Conservation (phyloP, 2,329 filamentous ascomycete genomes). For the Teratosphaeria viscida region DNA sequence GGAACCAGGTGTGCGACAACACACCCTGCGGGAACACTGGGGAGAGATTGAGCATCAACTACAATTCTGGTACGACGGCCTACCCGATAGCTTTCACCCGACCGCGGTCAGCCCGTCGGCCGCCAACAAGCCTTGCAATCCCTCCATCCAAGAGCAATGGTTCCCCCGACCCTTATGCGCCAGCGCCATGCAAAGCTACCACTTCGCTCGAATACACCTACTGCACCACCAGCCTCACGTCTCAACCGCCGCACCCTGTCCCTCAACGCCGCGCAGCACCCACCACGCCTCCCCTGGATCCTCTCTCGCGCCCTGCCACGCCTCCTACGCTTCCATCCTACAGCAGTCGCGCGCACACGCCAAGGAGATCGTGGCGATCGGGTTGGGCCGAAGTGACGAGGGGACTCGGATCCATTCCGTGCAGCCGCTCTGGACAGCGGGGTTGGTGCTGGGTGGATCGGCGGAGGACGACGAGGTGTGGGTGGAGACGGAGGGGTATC, state of each 20-base stretch:
- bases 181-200: slow-evolving; percentile 55
- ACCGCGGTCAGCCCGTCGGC: slow-evolving; percentile 39
- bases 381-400: slow-evolving; percentile 45
- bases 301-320: slow-evolving; percentile 44
- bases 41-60: slow-evolving; percentile 46
- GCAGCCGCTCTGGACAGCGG: slow-evolving; percentile 52
- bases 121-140: slow-evolving; percentile 5
- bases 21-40: slow-evolving; percentile 44
- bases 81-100: slow-evolving; percentile 50
- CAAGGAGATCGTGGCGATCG: slow-evolving; percentile 52
- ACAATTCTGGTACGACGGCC: slow-evolving; percentile 47
- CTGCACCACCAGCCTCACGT: slow-evolving; percentile 51
- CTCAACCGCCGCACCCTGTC: slow-evolving; percentile 28
- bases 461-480: slow-evolving; percentile 11
- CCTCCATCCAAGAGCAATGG: slow-evolving; percentile 44
- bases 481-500: slow-evolving; percentile 33
- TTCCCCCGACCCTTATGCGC: slow-evolving; percentile 54
- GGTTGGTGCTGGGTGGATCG: slow-evolving; percentile 46
- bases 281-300: slow-evolving; percentile 25
- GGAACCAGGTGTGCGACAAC: slow-evolving; percentile 39
- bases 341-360: slow-evolving; percentile 47
- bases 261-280: slow-evolving; percentile 15
- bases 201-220: slow-evolving; percentile 53
- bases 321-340: slow-evolving; percentile 47
- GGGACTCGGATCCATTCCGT: slow-evolving; percentile 49